Evolutionary conservation across 2,329 filamentous ascomycete genomes (phyloP).

Genomic region (Monilinia vaccinii-corymbosi): DNA sequence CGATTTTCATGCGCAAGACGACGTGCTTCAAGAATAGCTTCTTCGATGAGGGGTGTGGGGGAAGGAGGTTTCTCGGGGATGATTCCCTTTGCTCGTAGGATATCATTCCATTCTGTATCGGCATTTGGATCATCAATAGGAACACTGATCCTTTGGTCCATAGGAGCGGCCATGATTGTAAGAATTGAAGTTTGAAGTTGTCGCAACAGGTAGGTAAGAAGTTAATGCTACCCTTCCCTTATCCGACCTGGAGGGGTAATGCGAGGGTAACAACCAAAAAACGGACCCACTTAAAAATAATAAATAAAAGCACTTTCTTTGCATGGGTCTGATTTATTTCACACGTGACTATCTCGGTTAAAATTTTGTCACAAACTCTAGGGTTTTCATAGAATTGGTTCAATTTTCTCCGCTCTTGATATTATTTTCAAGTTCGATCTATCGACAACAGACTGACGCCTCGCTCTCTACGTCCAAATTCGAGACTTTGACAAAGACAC

Average conservation of each 20-base stretch:
- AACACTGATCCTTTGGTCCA: constrained; percentile 61
- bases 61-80: constrained; percentile 98
- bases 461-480: constrained; percentile 30
- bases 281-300: neutral
- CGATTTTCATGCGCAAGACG: constrained; percentile 83
- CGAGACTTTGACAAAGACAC: constrained; percentile 27
- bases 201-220: neutral
- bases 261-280: no score
- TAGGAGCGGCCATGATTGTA: constrained; percentile 47
- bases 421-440: constrained; percentile 13
- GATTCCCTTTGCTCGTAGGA: constrained; percentile 89
- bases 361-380: constrained; percentile 11
- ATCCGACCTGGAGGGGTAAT: no score
- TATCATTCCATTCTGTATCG: constrained; percentile 99
- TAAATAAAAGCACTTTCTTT: neutral
- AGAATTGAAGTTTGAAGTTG: neutral
- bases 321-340: neutral
- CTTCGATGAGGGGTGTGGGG: constrained; percentile 91
- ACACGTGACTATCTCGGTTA: constrained; percentile 11
- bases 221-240: neutral
- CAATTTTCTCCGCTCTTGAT: constrained; percentile 12
- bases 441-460: constrained; percentile 30
- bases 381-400: constrained; percentile 9
- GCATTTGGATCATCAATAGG: constrained; percentile 92
- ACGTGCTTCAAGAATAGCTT: constrained; percentile 78